phyloP scores from a whole-genome alignment of 495 filamentous ascomycete genomes.

The Annulohypoxylon nitens region DNA sequence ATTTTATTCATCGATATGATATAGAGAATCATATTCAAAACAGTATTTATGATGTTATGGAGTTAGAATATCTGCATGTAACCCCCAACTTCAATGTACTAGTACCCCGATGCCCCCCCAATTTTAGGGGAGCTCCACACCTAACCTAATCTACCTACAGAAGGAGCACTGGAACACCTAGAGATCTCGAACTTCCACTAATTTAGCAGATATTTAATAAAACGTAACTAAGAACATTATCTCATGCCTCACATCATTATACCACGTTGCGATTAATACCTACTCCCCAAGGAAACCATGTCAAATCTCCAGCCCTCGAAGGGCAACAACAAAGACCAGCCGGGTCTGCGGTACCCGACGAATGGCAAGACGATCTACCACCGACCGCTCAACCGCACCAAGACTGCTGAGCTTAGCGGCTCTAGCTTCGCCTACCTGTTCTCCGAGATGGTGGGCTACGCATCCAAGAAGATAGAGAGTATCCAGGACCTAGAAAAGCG shows the following conservation, averaged over 20 bases:
- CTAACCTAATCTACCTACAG: not conserved
- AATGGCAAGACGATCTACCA: conserved; percentile 98
- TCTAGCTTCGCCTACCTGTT: conserved; percentile 97
- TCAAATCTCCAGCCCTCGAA: conserved; percentile 56
- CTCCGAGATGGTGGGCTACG: conserved; percentile 96
- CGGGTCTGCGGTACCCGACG: conserved; percentile 91
- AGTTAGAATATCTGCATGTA: not conserved
- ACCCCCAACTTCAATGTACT: not conserved
- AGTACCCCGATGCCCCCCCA: not conserved
- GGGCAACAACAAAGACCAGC: conserved; percentile 55
- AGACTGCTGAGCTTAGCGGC: conserved; percentile 87
- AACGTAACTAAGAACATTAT: not conserved
- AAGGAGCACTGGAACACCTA: not conserved
- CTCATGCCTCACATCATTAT: not conserved
- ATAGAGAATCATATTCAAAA: too few relatives aligned
- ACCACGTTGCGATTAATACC: not conserved
- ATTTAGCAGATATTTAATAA: conserved; percentile 5
- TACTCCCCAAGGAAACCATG: conserved; percentile 43
- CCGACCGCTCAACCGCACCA: conserved; percentile 89
- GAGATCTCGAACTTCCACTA: conserved; percentile 4
- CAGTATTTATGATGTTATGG: too few relatives aligned
- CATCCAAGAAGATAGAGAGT: conserved; percentile 87
- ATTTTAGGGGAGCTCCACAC: conserved; percentile 6
- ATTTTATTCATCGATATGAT: too few relatives aligned
- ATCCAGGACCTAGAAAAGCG: conserved; percentile 94